phyloP scores from a whole-genome alignment of 2,329 filamentous ascomycete genomes.

The Stachybotrys chartarum region DNA sequence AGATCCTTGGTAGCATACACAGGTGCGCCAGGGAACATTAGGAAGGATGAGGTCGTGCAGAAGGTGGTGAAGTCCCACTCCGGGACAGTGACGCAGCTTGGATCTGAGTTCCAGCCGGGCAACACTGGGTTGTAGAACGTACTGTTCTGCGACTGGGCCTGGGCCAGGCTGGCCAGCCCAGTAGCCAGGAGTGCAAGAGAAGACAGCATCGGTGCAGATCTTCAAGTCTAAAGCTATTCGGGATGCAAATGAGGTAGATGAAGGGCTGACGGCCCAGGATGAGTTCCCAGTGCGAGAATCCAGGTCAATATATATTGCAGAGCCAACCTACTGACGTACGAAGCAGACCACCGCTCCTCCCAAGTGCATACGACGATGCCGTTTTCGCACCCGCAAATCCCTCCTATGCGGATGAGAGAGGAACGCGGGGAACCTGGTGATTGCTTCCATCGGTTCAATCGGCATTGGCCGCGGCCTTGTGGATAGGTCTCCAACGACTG shows the following conservation, averaged over 20 bases:
- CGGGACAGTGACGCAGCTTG: slow-evolving; percentile 30
- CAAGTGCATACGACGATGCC: not conserved
- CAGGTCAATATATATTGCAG: not conserved
- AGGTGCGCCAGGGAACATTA: slow-evolving; percentile 41
- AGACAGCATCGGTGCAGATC: not conserved
- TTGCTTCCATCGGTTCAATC: not conserved
- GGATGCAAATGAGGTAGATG: not conserved
- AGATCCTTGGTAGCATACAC: slow-evolving; percentile 44
- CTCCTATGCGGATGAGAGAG: not conserved
- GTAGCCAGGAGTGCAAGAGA: not conserved
- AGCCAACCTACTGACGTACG: not conserved
- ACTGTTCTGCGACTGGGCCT: not conserved
- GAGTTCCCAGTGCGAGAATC: not conserved
- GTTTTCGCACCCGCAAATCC: not conserved
- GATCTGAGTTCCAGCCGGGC: slow-evolving; percentile 42
- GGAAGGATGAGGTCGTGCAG: slow-evolving; percentile 43
- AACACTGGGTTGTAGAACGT: slow-evolving; percentile 32
- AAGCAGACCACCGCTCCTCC: too few species aligned
- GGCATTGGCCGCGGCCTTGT: not conserved
- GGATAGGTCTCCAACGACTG: not conserved
- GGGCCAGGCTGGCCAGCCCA: not conserved
- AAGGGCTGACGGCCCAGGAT: not conserved
- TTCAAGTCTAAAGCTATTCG: not conserved
- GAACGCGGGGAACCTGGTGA: not conserved
- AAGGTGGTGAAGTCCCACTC: slow-evolving; percentile 36